These are phyloP conservation scores for Naematelia aurantialba DNA, from an alignment of 768 basidiomycete species.

Conservation along the genomic window DNA sequence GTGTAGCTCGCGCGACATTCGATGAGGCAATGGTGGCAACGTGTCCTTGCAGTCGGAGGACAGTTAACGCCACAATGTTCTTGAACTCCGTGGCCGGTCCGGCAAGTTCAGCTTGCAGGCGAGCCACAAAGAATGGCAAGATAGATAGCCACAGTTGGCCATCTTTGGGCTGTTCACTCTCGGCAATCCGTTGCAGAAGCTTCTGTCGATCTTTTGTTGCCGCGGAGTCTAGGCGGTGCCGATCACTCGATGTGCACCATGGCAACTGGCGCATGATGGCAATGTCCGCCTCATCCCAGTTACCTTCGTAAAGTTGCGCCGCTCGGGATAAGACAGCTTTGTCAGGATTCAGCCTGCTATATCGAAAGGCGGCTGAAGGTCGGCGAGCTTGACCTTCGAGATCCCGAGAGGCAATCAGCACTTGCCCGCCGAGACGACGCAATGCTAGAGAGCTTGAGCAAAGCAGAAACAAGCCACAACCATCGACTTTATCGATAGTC, in stretches of 20 bases:
- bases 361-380: constrained; percentile 39
- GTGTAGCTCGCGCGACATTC: constrained; percentile 16
- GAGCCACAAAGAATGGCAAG: constrained; percentile 33
- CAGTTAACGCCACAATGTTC: constrained; percentile 24
- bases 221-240: constrained; percentile 33
- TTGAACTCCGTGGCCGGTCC: constrained; percentile 29
- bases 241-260: constrained; percentile 34
- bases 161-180: constrained; percentile 44
- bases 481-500: constrained; percentile 57
- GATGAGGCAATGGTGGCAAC: constrained; percentile 32
- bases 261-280: constrained; percentile 28
- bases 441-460: constrained; percentile 60
- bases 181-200: constrained; percentile 34
- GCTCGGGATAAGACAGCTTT: constrained; percentile 22
- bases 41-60: constrained; percentile 40
- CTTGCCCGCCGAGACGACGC: constrained; percentile 62
- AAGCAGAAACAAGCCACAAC: constrained; percentile 63
- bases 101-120: constrained; percentile 25
- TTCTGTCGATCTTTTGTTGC: constrained; percentile 23
- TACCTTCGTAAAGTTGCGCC: constrained; percentile 28
- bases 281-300: constrained; percentile 26
- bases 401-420: constrained; percentile 56
- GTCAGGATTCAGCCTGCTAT: constrained; percentile 27
- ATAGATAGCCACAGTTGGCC: constrained; percentile 41
- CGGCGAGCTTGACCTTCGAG: constrained; percentile 28